Conservation (phyloP, 2,329 filamentous ascomycete species). For the Alternaria ventricosa region DNA sequence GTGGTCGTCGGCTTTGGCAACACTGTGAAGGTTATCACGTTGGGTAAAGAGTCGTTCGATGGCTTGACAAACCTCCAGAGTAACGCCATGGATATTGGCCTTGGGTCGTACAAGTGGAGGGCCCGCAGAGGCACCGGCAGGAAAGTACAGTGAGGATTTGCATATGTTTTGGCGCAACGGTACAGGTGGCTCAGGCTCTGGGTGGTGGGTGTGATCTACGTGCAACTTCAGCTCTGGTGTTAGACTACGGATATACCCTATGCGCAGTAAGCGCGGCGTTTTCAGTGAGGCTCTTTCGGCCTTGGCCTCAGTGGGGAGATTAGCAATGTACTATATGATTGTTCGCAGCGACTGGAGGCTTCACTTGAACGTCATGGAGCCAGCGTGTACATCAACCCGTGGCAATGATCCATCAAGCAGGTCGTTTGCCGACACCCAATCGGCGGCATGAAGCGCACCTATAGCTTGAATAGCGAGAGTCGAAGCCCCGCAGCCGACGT, state of each 20-base stretch:
- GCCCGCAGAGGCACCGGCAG: conserved; percentile 16
- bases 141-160: conserved; percentile 19
- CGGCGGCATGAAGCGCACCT: conserved; percentile 1
- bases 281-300: background rate
- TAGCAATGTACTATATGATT: background rate
- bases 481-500: conserved; percentile 18
- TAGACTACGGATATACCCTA: conserved; percentile 14
- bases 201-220: background rate
- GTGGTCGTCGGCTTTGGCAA: conserved; percentile 76
- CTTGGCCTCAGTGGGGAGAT: background rate
- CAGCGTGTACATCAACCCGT: conserved; percentile 4
- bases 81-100: conserved; percentile 14
- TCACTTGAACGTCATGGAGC: conserved; percentile 9
- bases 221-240: conserved; percentile 1
- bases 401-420: conserved; percentile 5
- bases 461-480: background rate
- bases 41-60: conserved; percentile 71
- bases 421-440: conserved; percentile 13
- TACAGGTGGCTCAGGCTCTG: background rate
- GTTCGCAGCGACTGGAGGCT: background rate
- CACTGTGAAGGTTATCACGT: conserved; percentile 71
- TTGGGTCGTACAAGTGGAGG: conserved; percentile 18
- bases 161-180: background rate
- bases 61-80: conserved; percentile 17
- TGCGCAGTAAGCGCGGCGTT: conserved; percentile 12